phyloP scores from a whole-genome alignment of 2,329 filamentous ascomycete species.

The Colletotrichum sp. region DNA sequence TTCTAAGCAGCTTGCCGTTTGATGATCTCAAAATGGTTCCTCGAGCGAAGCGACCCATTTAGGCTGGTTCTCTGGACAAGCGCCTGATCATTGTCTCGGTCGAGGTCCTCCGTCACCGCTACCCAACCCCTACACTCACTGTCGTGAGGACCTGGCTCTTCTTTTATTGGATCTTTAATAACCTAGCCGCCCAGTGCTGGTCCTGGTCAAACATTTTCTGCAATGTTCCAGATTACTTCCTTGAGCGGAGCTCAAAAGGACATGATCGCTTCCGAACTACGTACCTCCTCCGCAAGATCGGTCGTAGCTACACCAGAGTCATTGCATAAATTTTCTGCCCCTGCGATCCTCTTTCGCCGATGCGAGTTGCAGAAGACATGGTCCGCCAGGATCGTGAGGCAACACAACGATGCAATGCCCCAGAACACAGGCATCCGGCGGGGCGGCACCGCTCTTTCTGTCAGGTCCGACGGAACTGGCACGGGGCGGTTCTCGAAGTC shows the following conservation, averaged over 20 bases:
- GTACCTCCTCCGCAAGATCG: background rate
- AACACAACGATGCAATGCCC: background rate
- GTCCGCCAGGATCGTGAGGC: background rate
- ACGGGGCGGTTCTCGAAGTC: background rate
- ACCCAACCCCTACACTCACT: background rate
- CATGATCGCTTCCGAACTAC: background rate
- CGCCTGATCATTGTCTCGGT: background rate
- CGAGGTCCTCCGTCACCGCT: background rate
- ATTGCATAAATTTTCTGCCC: background rate
- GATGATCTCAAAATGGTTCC: background rate
- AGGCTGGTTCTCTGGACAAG: background rate
- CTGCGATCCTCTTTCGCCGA: background rate
- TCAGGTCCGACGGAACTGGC: background rate
- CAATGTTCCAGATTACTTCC: background rate
- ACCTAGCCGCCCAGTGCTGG: background rate
- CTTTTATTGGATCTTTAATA: background rate
- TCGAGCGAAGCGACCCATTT: background rate
- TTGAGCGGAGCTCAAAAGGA: background rate
- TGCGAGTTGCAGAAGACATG: background rate
- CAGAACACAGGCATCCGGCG: background rate
- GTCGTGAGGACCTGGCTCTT: background rate
- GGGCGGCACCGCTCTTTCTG: background rate
- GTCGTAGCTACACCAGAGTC: background rate
- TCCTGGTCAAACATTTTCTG: background rate
- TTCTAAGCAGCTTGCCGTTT: background rate